phyloP scores from a whole-genome alignment of 495 filamentous ascomycete species.

The Xylaria venustula region DNA sequence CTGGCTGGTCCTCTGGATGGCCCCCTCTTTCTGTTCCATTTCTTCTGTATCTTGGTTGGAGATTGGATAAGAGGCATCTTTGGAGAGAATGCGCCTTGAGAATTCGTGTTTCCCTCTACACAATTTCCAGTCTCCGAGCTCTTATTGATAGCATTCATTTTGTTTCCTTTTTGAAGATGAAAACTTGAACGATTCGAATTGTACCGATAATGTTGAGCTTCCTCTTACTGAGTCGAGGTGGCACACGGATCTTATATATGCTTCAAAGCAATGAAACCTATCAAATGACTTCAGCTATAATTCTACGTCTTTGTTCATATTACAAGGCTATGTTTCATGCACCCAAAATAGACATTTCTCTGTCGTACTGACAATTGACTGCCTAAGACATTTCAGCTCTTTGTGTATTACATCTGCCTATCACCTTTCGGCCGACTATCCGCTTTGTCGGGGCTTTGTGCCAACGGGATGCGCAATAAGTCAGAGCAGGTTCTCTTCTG shows the following conservation, averaged over 20 bases:
- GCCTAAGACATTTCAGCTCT: no score
- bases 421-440: no score
- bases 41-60: background rate
- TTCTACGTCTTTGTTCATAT: background rate
- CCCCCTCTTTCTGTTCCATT: background rate
- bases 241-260: slow-evolving; percentile 3
- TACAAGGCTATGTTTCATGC: background rate
- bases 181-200: background rate
- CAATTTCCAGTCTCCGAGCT: no score
- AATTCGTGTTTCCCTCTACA: no score
- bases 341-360: background rate
- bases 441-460: no score
- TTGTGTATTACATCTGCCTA: no score
- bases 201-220: no score
- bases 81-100: no score
- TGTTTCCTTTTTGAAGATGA: background rate
- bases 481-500: no score
- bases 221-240: background rate
- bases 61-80: background rate
- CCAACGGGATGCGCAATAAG: no score
- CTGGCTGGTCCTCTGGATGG: background rate
- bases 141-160: background rate
- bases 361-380: no score
- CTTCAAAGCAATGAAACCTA: background rate
- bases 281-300: background rate